Evolutionary conservation across 2,329 filamentous ascomycete genomes (phyloP).

Genomic region (Acephala macrosclerotiorum): DNA sequence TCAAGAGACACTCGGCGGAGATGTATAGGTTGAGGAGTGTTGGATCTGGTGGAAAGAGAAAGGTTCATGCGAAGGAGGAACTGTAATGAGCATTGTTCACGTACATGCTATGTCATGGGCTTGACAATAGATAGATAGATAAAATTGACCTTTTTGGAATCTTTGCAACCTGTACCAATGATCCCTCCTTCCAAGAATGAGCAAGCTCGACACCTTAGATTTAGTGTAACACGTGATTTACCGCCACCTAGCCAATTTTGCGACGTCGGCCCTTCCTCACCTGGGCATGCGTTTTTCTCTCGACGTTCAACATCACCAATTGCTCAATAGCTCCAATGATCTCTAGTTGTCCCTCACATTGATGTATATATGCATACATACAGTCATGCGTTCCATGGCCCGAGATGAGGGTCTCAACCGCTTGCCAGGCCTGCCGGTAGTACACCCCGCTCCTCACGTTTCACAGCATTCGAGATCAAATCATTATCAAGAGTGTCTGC

Average conservation of each 20-base stretch:
- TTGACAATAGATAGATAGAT: not conserved
- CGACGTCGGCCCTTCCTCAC: no score
- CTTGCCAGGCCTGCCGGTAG: conserved; percentile 20
- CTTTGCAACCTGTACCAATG: no score
- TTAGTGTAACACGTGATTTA: no score
- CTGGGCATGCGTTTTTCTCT: no score
- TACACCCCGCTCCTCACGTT: not conserved
- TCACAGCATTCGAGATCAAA: not conserved
- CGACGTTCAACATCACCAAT: no score
- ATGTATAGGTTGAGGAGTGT: conserved; percentile 42
- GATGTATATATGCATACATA: not conserved
- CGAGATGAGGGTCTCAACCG: conserved; percentile 21
- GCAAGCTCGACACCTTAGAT: no score
- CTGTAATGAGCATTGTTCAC: conserved; percentile 1
- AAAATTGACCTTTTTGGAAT: no score
- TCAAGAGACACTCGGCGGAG: conserved; percentile 54
- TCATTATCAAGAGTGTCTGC: not conserved
- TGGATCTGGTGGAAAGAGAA: conserved; percentile 20
- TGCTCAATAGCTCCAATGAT: not conserved
- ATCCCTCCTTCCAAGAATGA: no score
- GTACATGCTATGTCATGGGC: not conserved
- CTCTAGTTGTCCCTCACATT: not conserved
- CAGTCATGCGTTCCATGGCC: not conserved
- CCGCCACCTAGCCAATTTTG: no score
- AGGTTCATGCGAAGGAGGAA: conserved; percentile 23